A percentile compares a stretch with the other conserved stretches of the same genome.
Conservation (phyloP, 2,329 filamentous ascomycete species). For the Ophiostoma perfectum region DNA sequence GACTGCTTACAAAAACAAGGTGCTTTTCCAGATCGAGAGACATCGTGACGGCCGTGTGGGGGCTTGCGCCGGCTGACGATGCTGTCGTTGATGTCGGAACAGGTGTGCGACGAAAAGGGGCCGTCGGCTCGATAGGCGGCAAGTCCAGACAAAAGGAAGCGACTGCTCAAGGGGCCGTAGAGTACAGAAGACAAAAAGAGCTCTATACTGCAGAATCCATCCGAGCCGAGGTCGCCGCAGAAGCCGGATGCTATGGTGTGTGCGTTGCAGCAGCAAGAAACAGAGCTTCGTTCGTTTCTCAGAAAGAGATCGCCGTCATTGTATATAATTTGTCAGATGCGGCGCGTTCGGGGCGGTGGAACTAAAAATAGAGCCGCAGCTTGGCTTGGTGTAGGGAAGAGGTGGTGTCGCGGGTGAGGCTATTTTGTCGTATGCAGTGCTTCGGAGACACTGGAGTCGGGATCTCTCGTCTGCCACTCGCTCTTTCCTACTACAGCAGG, state of each 20-base stretch:
- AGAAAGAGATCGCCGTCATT: not conserved
- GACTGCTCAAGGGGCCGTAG: not conserved
- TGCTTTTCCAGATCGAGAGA: conserved; percentile 76
- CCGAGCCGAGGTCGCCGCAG: conserved; percentile 11
- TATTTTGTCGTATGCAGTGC: not conserved
- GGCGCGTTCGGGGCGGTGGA: not conserved
- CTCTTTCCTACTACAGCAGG: not conserved
- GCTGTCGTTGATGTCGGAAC: not conserved
- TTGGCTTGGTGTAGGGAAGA: not conserved
- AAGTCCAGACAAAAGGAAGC: not conserved
- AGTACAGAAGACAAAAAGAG: conserved; percentile 12
- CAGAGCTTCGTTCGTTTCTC: not conserved
- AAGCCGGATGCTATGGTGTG: not conserved
- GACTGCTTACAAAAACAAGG: conserved; percentile 65
- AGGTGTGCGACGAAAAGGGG: not conserved
- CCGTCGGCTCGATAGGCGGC: not conserved
- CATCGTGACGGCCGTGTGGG: conserved; percentile 38
- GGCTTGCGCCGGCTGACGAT: not conserved
- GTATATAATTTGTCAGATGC: not conserved
- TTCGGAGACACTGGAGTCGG: conserved; percentile 5
- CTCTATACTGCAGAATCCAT: conserved; percentile 18
- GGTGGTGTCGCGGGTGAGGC: not conserved
- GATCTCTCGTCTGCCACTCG: conserved; percentile 3
- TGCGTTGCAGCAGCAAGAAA: not conserved
- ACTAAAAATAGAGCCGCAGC: not conserved